phyloP scores from a whole-genome alignment of 495 filamentous ascomycete genomes.

The Penicillium manginii region DNA sequence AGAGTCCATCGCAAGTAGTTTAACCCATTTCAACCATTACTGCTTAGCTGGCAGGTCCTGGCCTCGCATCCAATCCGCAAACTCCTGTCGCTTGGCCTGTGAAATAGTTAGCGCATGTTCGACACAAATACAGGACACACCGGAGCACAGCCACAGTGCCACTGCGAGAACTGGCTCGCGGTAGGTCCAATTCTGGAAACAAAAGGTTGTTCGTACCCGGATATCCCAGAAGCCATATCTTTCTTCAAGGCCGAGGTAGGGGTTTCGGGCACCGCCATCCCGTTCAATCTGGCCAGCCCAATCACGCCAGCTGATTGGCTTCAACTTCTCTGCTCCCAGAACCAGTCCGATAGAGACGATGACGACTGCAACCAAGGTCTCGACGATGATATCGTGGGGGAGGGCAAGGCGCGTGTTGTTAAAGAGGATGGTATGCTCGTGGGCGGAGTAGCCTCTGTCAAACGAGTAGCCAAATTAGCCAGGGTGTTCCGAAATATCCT shows the following conservation, averaged over 20 bases:
- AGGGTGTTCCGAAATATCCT: background rate
- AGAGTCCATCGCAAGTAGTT: slow-evolving; percentile 10
- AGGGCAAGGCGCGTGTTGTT: slow-evolving; percentile 60
- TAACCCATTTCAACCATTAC: slow-evolving; percentile 16
- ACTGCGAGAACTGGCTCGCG: background rate
- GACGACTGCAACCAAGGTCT: slow-evolving; percentile 64
- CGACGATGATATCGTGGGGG: slow-evolving; percentile 72
- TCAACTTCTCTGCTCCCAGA: slow-evolving; percentile 65
- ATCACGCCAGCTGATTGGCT: slow-evolving; percentile 78
- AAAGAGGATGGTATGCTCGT: slow-evolving; percentile 76
- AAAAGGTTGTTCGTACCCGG: slow-evolving; percentile 56
- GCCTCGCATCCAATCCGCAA: slow-evolving; percentile 70
- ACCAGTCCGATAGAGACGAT: slow-evolving; percentile 74
- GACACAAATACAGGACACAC: background rate
- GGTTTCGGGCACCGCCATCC: slow-evolving; percentile 57
- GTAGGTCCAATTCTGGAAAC: background rate
- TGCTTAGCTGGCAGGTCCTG: slow-evolving; percentile 35
- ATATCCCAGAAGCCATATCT: slow-evolving; percentile 70
- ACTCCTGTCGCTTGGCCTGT: slow-evolving; percentile 74
- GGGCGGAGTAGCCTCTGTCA: slow-evolving; percentile 79
- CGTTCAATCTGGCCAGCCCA: slow-evolving; percentile 85
- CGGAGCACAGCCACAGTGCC: background rate
- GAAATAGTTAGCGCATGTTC: slow-evolving; percentile 20
- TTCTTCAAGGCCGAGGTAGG: slow-evolving; percentile 59
- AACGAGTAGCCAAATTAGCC: background rate